phyloP scores from a whole-genome alignment of 176 grass and related monocot genomes.

The Carex littledalei region DNA sequence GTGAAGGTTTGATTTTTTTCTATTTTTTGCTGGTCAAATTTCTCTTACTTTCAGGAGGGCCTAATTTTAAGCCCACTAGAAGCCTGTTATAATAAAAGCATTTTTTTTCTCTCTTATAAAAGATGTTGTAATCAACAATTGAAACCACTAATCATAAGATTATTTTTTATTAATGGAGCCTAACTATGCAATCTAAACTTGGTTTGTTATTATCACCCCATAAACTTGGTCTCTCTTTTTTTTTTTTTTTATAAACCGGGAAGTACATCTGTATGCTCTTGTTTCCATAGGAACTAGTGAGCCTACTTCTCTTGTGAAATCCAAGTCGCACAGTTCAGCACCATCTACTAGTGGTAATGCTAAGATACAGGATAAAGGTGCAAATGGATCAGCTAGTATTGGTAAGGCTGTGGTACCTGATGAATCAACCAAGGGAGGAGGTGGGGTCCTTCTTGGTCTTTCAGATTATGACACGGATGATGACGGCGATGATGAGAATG shows the following conservation, averaged over 20 bases:
- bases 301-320: conserved; percentile 22
- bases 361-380: conserved; percentile 31
- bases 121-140: not conserved
- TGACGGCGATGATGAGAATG: conserved; percentile 27
- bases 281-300: conserved; percentile 48
- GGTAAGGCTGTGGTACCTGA: conserved; percentile 38
- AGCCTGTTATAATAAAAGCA: not conserved
- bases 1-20: conserved; percentile 50
- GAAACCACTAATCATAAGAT: not conserved
- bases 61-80: not conserved
- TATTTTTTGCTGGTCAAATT: not conserved
- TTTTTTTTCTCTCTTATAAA: not conserved
- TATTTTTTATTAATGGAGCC: not conserved
- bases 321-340: conserved; percentile 30
- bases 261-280: conserved; percentile 25
- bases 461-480: conserved; percentile 96
- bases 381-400: conserved; percentile 13
- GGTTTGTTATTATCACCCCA: not conserved
- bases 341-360: conserved; percentile 32
- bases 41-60: not conserved
- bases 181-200: not conserved
- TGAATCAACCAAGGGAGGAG: conserved; percentile 28
- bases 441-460: conserved; percentile 79
- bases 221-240: not conserved
- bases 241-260: conserved; percentile 17